These are phyloP conservation scores for Fusarium sp. DNA, from an alignment of 2,329 filamentous ascomycete genomes.

Conservation along the genomic window DNA sequence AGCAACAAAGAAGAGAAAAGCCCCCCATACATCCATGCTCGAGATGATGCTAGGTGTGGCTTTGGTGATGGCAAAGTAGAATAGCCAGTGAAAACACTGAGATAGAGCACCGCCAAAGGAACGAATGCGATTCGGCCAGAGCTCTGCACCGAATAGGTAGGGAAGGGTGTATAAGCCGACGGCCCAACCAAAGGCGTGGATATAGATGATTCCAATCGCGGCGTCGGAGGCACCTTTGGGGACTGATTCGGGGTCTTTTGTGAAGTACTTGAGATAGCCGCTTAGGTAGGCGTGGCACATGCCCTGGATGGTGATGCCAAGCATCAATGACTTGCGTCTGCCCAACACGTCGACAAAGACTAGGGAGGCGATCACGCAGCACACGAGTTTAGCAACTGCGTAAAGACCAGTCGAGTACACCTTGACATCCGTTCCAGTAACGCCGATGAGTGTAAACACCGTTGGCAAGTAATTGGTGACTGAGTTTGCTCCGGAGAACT, in stretches of 20 bases:
- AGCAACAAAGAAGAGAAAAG: conserved; percentile 55
- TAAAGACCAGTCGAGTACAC: background rate
- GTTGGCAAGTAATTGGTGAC: conserved; percentile 20
- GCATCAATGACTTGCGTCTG: background rate
- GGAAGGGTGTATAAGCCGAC: conserved; percentile 38
- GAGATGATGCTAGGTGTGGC: conserved; percentile 54
- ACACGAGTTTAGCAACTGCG: background rate
- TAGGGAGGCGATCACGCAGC: background rate
- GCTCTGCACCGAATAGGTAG: conserved; percentile 34
- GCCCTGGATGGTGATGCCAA: background rate
- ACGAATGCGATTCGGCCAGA: conserved; percentile 31
- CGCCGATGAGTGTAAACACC: background rate
- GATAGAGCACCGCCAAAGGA: conserved; percentile 41
- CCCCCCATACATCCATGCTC: conserved; percentile 57
- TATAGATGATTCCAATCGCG: conserved; percentile 31
- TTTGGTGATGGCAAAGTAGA: conserved; percentile 57
- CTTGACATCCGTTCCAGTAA: background rate
- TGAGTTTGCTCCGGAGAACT: conserved; percentile 38
- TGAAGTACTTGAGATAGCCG: background rate
- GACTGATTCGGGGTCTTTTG: background rate
- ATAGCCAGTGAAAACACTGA: conserved; percentile 52
- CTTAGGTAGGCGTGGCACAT: background rate
- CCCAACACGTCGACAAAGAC: background rate
- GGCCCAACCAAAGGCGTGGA: conserved; percentile 38
- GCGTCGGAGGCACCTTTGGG: background rate